phyloP scores from a whole-genome alignment of 2,329 filamentous ascomycete species.

The Aspergillus sp. region DNA sequence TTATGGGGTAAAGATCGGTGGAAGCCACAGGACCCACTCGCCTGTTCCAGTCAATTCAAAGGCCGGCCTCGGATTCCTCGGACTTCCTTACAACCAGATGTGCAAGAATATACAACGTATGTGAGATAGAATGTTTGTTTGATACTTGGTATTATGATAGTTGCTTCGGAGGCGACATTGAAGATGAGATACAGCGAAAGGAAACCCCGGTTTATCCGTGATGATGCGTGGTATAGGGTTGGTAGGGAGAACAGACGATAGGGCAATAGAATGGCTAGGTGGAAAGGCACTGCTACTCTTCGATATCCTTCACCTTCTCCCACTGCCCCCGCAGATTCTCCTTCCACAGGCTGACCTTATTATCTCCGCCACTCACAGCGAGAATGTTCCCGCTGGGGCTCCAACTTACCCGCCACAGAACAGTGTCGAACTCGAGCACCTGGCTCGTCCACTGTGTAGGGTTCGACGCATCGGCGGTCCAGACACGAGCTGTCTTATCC shows the following conservation, averaged over 20 bases:
- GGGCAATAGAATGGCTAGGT: conserved; percentile 22
- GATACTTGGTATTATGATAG: background rate
- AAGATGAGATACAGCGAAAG: conserved; percentile 4
- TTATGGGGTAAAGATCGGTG: conserved; percentile 9
- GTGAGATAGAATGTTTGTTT: background rate
- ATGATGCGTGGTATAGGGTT: conserved; percentile 14
- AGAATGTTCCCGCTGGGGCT: conserved; percentile 95
- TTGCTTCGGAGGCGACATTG: background rate
- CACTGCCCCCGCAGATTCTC: conserved; percentile 95
- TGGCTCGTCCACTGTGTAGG: conserved; percentile 81
- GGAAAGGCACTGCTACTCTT: conserved; percentile 57
- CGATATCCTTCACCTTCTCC: conserved; percentile 96
- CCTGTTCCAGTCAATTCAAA: conserved; percentile 10
- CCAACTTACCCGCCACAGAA: conserved; percentile 97
- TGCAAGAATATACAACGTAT: background rate
- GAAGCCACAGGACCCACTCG: conserved; percentile 27
- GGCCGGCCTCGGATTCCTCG: background rate
- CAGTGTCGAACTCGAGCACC: conserved; percentile 82
- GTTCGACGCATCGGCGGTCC: conserved; percentile 75
- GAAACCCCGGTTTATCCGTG: conserved; percentile 15
- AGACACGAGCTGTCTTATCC: conserved; percentile 97
- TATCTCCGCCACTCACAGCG: conserved; percentile 90
- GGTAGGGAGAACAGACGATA: conserved; percentile 2
- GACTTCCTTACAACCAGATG: background rate
- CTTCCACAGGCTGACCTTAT: conserved; percentile 98